A percentile compares a stretch with the other conserved stretches of the same genome.
Evolutionary conservation across 495 filamentous ascomycete species (phyloP).

Genomic region (Penicillium taxi): DNA sequence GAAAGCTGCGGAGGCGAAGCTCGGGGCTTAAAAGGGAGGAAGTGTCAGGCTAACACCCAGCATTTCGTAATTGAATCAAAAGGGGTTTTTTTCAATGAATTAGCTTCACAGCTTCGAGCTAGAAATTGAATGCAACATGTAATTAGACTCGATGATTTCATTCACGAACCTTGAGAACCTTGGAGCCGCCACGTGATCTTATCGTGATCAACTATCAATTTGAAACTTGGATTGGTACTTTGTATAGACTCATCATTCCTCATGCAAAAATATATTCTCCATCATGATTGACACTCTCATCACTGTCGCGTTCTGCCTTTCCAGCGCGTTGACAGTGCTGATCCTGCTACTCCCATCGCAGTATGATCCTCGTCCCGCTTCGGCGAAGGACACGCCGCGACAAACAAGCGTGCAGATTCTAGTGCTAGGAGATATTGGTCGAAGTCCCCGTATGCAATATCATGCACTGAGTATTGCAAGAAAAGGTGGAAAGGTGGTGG

Average conservation of each 20-base stretch:
- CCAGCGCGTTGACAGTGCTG: slow-evolving; percentile 42
- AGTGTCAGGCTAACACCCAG: slow-evolving; percentile 1
- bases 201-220: slow-evolving; percentile 4
- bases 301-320: slow-evolving; percentile 40
- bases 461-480: slow-evolving; percentile 90
- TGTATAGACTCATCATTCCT: background rate
- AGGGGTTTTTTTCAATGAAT: background rate
- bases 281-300: slow-evolving; percentile 38
- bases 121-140: too few species aligned
- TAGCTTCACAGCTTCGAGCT: background rate
- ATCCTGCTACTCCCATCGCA: slow-evolving; percentile 46
- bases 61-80: slow-evolving; percentile 1
- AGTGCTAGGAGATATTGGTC: slow-evolving; percentile 96
- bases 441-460: slow-evolving; percentile 97
- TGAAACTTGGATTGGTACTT: background rate
- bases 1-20: slow-evolving; percentile 7
- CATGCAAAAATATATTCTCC: too few species aligned
- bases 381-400: slow-evolving; percentile 7
- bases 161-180: background rate
- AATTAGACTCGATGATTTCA: background rate
- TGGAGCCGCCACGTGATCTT: slow-evolving; percentile 8
- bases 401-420: slow-evolving; percentile 62
- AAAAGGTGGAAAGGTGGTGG: slow-evolving; percentile 68
- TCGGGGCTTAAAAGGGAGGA: background rate
- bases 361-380: slow-evolving; percentile 23